Evolutionary conservation across 1,284 basidiomycete species (phyloP).

Genomic region (Singerocomus rubriflavus): DNA sequence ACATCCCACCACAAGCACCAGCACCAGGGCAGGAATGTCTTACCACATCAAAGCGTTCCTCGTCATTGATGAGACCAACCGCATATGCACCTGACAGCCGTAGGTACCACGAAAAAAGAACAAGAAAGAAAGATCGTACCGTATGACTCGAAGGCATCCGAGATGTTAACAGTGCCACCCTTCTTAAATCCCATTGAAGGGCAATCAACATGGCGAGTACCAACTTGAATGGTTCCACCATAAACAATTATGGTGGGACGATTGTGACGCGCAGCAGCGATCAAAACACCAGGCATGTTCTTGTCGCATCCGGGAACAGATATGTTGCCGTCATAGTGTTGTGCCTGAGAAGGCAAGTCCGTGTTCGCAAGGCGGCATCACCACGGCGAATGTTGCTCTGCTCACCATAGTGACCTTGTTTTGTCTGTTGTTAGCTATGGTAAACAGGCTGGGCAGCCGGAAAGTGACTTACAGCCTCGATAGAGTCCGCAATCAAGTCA

Average conservation of each 20-base stretch:
- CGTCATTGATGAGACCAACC: conserved; percentile 72
- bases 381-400: background rate
- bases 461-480: conserved; percentile 66
- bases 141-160: conserved; percentile 81
- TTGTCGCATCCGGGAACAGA: conserved; percentile 86
- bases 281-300: conserved; percentile 90
- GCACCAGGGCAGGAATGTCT: conserved; percentile 80
- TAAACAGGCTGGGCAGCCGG: background rate
- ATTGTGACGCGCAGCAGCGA: conserved; percentile 82
- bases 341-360: conserved; percentile 47
- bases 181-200: conserved; percentile 74
- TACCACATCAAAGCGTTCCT: conserved; percentile 77
- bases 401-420: conserved; percentile 64
- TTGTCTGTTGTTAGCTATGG: conserved; percentile 3
- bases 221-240: conserved; percentile 80
- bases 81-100: conserved; percentile 59
- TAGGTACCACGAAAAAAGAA: conserved; percentile 1
- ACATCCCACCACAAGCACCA: conserved; percentile 83
- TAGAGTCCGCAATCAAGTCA: conserved; percentile 88
- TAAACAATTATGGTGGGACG: conserved; percentile 84
- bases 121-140: conserved; percentile 40
- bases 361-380: background rate
- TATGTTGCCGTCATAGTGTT: conserved; percentile 87
- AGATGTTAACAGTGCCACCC: conserved; percentile 79
- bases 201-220: conserved; percentile 74